Evolutionary conservation across 495 filamentous ascomycete species (phyloP).

Genomic region (Neurospora sp.): DNA sequence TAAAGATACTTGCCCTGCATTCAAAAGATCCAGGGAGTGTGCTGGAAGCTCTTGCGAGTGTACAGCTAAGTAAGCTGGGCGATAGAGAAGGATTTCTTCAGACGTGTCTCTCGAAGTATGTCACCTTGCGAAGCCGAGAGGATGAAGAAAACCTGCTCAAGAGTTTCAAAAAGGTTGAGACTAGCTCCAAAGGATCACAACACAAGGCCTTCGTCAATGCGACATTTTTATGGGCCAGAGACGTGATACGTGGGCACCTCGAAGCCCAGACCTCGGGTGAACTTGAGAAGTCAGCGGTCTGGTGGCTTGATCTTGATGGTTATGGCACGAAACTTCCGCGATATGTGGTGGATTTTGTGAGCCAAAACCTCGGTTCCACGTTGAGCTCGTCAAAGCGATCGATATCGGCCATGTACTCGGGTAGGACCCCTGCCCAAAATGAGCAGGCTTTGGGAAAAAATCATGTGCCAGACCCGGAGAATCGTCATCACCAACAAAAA

Average conservation of each 20-base stretch:
- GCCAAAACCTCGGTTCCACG: not conserved
- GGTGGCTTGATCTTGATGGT: not conserved
- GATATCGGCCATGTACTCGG: not conserved
- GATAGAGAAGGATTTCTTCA: conserved; percentile 11
- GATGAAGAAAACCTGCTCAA: conserved; percentile 1
- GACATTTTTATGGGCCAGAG: not conserved
- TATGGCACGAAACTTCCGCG: not conserved
- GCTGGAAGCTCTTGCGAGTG: conserved; percentile 4
- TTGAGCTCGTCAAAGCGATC: not conserved
- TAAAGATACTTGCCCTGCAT: conserved; percentile 12
- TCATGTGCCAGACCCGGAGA: not conserved
- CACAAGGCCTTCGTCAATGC: not conserved
- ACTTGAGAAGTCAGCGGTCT: not conserved
- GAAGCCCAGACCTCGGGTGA: not conserved
- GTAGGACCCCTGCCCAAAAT: not conserved
- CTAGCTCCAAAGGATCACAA: not conserved
- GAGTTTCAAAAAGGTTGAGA: not conserved
- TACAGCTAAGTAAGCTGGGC: conserved; percentile 10
- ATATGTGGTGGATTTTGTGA: not conserved
- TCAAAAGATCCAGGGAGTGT: conserved; percentile 2
- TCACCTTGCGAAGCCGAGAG: not conserved
- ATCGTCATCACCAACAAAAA: not conserved
- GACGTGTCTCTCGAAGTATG: conserved; percentile 13
- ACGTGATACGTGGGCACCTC: not conserved
- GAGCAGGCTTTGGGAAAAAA: not conserved